Evolutionary conservation across 192 early-diverging fungal genomes (phyloP), one percentile per base, ranked within the genome.

Genomic region (Pilobolus umbonatus): DNA sequence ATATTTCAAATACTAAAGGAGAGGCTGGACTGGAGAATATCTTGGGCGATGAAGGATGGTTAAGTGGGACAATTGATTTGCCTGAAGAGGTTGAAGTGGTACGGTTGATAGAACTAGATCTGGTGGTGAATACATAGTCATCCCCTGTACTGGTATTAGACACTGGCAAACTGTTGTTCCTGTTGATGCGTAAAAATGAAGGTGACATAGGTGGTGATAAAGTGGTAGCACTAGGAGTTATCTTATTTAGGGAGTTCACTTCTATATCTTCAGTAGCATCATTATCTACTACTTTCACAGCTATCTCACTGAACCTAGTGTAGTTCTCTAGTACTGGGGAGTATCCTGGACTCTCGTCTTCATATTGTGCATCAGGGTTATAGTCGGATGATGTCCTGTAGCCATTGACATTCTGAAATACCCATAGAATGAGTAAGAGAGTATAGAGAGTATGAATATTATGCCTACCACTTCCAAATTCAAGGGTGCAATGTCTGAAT

Each of bases 1-100:
- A n/a, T n/a, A n/a, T n/a, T 34, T 54, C 31, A 54, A 54, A 54
- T 14, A 38, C 61, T n/a, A 62, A 32, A 14, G 59, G 48, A 15
- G 57, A 58, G 2, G 42, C 47, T 22, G 57, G 57, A 21, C 26
- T 58, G 2, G 59, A 61, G 19, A 34, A 51, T 22, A 54, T 54
- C 0, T 40, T 51, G 14, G 61, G 52, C 1, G 52, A 54, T 7
- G 25, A 22, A 25, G 47, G 47, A 8, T 22, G 47, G 38, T 22
- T 61, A 31, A 36, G 22, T 31, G 24, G 15, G 19, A 40, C 36
- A 10, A 44, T 44, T 4, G 36, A 57, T 57, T 57, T 57, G 8
- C 29, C 39, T 7, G 55, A 40, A 3, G 55, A 15, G 25, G 17
- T 14, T 9, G 55, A 57, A 12, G 32, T 57, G 10, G 52, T 21